Evolutionary conservation across 2,329 filamentous ascomycete genomes (phyloP).

Genomic region (Botrytis cinerea): DNA sequence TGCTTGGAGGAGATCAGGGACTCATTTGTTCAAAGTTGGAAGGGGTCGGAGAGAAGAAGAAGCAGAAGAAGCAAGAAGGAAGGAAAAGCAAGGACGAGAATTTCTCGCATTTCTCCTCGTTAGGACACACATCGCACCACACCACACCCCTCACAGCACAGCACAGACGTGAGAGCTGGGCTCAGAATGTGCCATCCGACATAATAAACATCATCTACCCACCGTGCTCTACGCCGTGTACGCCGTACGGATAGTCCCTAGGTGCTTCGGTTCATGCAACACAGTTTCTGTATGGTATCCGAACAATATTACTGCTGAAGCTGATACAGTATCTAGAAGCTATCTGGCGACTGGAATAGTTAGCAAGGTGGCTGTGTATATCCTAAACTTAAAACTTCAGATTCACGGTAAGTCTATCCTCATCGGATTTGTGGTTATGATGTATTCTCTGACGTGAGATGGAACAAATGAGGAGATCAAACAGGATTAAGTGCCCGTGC

Average conservation of each 20-base stretch:
- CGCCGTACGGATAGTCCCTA: constrained; percentile 6
- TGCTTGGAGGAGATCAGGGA: neutral
- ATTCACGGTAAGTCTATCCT: constrained; percentile 12
- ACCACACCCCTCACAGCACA: neutral
- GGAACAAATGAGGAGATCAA: constrained; percentile 22
- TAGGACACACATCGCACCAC: neutral
- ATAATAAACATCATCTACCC: neutral
- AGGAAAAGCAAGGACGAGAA: neutral
- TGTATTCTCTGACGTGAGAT: constrained; percentile 25
- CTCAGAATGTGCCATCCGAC: constrained; percentile 15
- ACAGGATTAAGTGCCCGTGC: constrained; percentile 13
- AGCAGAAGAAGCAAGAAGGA: neutral
- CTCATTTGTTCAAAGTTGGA: neutral
- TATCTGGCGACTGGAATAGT: neutral
- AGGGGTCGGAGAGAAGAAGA: neutral
- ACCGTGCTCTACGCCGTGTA: neutral
- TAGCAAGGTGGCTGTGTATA: constrained; percentile 13
- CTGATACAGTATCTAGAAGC: constrained; percentile 1
- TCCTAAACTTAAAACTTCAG: constrained; percentile 17
- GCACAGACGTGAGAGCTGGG: neutral
- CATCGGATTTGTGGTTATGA: constrained; percentile 4
- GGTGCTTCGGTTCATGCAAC: constrained; percentile 11
- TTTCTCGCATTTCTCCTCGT: neutral
- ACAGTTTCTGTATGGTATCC: constrained; percentile 19
- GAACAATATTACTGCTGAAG: constrained; percentile 7